Evolutionary conservation across 345 rosid genomes (phyloP).

Genomic region (Ceriops tagal): DNA sequence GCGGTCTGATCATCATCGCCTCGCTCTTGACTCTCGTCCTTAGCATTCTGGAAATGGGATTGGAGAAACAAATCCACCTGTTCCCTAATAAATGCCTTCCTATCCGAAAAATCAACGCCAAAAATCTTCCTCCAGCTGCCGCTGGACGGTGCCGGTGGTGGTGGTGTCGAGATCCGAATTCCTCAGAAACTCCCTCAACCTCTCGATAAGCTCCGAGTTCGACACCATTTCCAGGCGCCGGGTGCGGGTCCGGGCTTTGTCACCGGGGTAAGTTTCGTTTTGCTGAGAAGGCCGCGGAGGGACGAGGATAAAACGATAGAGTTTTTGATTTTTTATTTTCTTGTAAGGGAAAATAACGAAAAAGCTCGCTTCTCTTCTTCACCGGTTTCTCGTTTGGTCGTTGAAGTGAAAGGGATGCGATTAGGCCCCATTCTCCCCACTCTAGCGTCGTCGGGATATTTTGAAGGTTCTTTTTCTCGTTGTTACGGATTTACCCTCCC

Average conservation of each 20-base stretch:
- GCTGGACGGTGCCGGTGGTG: slow-evolving; percentile 39
- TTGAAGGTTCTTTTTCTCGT: too few species aligned
- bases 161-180: slow-evolving; percentile 49
- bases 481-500: too few species aligned
- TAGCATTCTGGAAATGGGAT: slow-evolving; percentile 21
- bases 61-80: slow-evolving; percentile 45
- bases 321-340: too few species aligned
- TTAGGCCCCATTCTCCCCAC: neutral
- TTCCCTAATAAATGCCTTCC: slow-evolving; percentile 43
- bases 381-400: slow-evolving; percentile 22
- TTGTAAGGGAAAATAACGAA: slow-evolving; percentile 1
- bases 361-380: slow-evolving; percentile 12
- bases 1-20: slow-evolving; percentile 18
- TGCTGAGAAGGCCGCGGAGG: too few species aligned
- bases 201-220: slow-evolving; percentile 40
- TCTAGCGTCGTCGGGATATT: too few species aligned
- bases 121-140: slow-evolving; percentile 47
- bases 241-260: too few species aligned
- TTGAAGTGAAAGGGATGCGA: slow-evolving; percentile 9
- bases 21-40: slow-evolving; percentile 6
- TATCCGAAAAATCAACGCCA: slow-evolving; percentile 42
- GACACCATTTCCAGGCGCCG: slow-evolving; percentile 29
- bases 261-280: too few species aligned
- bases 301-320: too few species aligned
- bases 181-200: slow-evolving; percentile 35